Conservation (phyloP, 179 eudicot genomes). For the Drosera spatulata region DNA sequence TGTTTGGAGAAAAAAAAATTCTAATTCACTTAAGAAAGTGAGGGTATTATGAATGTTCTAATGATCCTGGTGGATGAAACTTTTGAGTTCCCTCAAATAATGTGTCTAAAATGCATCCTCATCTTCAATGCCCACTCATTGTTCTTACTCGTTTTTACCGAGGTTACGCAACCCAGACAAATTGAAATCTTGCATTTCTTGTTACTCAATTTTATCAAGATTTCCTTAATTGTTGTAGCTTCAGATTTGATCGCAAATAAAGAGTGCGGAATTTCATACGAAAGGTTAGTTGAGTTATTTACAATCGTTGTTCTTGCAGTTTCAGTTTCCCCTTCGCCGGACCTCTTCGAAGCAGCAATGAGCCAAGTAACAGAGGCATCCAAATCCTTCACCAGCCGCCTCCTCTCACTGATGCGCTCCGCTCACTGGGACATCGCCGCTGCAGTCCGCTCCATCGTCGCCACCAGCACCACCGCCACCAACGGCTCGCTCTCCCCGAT, state of each 20-base stretch:
- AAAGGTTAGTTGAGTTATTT: slow-evolving; percentile 2
- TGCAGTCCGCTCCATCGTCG: slow-evolving; percentile 74
- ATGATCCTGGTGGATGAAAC: too few relatives aligned
- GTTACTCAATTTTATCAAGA: slow-evolving; percentile 1
- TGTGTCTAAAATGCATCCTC: too few relatives aligned
- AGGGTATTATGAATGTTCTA: too few relatives aligned
- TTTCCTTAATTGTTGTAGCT: background rate
- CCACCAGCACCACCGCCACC: slow-evolving; percentile 33
- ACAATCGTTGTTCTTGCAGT: slow-evolving; percentile 15
- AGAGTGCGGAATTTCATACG: background rate
- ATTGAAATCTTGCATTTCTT: too few relatives aligned
- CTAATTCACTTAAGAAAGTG: too few relatives aligned
- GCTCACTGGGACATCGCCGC: slow-evolving; percentile 86
- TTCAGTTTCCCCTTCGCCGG: slow-evolving; percentile 46
- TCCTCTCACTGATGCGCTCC: slow-evolving; percentile 82
- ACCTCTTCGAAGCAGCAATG: slow-evolving; percentile 67
- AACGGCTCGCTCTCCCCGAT: slow-evolving; percentile 7
- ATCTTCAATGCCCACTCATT: too few relatives aligned
- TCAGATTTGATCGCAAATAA: background rate
- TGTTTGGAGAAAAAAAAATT: too few relatives aligned
- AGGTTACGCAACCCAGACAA: too few relatives aligned
- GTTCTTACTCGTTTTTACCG: too few relatives aligned
- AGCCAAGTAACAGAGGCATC: slow-evolving; percentile 53
- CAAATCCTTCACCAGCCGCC: slow-evolving; percentile 68
- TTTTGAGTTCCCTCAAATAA: too few relatives aligned